Evolutionary conservation across 2,329 filamentous ascomycete species (phyloP), one percentile per base, ranked within the genome.

Genomic region (Metarhizium sp.): DNA sequence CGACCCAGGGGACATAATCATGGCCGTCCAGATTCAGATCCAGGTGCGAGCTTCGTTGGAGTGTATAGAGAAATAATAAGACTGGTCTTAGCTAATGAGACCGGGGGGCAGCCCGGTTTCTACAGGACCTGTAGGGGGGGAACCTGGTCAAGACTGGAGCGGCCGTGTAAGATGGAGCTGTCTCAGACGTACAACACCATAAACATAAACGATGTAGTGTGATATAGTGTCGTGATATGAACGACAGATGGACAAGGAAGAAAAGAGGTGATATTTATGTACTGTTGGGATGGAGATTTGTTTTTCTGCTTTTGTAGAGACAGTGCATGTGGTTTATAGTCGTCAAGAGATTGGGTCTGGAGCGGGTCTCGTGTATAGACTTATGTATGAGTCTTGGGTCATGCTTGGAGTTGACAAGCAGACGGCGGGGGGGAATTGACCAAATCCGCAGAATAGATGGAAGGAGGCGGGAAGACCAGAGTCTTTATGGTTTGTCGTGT

Each of bases 1-100:
- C 25, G 59, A 59, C 45, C 51, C 51, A 20, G 47, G 47, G 50
- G 59, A 59, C 59, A 60, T 60, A 55, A n/a, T 52, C 25, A 42
- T n/a, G n/a, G n/a, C 29, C 48, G 52, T 13, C 45, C 34, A 32
- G 34, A 7, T 36, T 4, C 20, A 43, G 45, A 18, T 36, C 11
- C 14, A 20, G 32, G 8, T 20, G n/a, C 29, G n/a, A 50, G 48
- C 20, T 25, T 48, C 14, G 10, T 30, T 30, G 45, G 45, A 30
- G 25, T 40, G 14, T 38, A 43, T 34, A 29, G 38, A 40, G 38
- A 25, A 4, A 25, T 32, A 30, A 16, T 48, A 48, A 48, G 25
- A 30, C 25, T 3, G 25, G 25, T 30, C 25, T 48, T 48, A 16
- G 13, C 20, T 48, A 30, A 16, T 30, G 16, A 25, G 25, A 5